Evolutionary conservation across 1,139 yeast genomes (phyloP), one percentile per base, ranked within the genome.

Genomic region (Hyphopichia pseudoburtonii): DNA sequence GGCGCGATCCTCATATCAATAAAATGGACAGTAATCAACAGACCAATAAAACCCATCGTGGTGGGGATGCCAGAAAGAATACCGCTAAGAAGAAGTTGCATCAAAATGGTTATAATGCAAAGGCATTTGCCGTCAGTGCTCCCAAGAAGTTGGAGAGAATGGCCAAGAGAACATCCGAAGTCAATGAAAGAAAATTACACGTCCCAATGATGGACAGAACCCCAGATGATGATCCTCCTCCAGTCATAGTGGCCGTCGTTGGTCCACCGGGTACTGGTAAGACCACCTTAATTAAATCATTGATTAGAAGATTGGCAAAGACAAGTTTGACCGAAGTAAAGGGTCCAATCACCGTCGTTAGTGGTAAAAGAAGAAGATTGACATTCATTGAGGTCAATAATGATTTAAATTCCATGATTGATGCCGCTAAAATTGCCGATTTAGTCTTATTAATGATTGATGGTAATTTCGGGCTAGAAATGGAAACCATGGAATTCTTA

Each of bases 221-320:
- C 0, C 97, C 98, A 0, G 98, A 92, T 40, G 97, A 90, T 52
- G 94, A 85, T 54, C 97, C 98, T 1, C 97, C 98, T 26, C 98
- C 98, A 38, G 85, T 92, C 17, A 82, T 94, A 40, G 88, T 94
- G 26, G 97, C 97, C 0, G 96, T 92, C 5, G 97, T 92, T 14
- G 99, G 99, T 0, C 99, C 99, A 8, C 96, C 96, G 7, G 99
- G 99, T 10, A 92, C 97, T 1, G 99, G 99, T 46, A 94, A 94
- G 58, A 80, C 97, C 15, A 92, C 98, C 1, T 72, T 94, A 54
- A 88, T 94, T 56, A 85, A 88, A 58, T 89, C 97, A 8, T 70
- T 94, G 42, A 89, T 94, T 10, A 76, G 92, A 61, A 70, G 97
- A 59, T 77, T 87, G 61, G 81, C 97, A n/a, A 94, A 94, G 61